A percentile compares a stretch with the other conserved stretches of the same genome.
phyloP scores from a whole-genome alignment of 495 filamentous ascomycete genomes.

The Talaromyces wortmannii region DNA sequence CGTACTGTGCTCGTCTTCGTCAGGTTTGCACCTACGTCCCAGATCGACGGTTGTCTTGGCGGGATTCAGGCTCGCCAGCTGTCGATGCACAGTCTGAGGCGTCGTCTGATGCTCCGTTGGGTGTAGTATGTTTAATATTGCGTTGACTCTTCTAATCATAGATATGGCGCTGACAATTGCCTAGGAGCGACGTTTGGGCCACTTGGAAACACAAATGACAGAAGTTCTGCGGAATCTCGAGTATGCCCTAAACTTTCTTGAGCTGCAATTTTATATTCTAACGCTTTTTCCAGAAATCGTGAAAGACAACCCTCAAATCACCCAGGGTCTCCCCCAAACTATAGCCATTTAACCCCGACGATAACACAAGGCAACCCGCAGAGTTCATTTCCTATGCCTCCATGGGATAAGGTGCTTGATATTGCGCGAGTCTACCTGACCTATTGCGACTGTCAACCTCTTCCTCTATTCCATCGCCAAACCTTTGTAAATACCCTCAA shows the following conservation, averaged over 20 bases:
- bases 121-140: not conserved
- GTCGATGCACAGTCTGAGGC: not conserved
- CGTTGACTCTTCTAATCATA: not conserved
- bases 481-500: conserved; percentile 28
- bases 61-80: not conserved
- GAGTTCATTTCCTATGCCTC: conserved; percentile 15
- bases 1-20: conserved; percentile 33
- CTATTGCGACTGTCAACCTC: conserved; percentile 40
- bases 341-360: not conserved
- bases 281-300: not conserved
- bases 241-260: conserved; percentile 8
- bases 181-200: conserved; percentile 34
- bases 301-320: not conserved
- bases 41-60: conserved; percentile 21
- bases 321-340: not conserved
- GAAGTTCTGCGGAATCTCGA: conserved; percentile 25
- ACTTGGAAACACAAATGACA: conserved; percentile 31
- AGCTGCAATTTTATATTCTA: not conserved
- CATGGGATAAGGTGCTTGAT: conserved; percentile 31
- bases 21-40: conserved; percentile 36
- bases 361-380: not conserved
- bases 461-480: conserved; percentile 33
- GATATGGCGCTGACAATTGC: not conserved
- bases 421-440: conserved; percentile 32
- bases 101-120: not conserved